Percentiles rank a stretch among this genome's conserved stretches.
These are phyloP conservation scores for Phytophthora agathidicida DNA, from an alignment of 352 stramenopile genomes.

Conservation along the genomic window DNA sequence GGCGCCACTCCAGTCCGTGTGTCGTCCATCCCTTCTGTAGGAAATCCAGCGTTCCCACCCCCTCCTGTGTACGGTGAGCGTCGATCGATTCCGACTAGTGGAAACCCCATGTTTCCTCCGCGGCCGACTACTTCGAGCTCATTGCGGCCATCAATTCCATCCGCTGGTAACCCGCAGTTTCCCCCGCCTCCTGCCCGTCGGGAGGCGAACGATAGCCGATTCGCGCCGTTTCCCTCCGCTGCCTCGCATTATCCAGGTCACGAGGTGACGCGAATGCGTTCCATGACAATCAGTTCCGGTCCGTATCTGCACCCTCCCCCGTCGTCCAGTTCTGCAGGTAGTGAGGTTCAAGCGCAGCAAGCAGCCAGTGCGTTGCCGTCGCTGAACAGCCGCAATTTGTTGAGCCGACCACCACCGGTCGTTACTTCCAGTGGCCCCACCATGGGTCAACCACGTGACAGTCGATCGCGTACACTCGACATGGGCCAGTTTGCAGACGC, in stretches of 20 bases:
- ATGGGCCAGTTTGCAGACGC: conserved; percentile 85
- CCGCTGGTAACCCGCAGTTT: conserved; percentile 59
- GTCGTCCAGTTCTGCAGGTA: conserved; percentile 12
- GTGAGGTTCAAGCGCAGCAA: conserved; percentile 25
- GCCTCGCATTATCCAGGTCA: conserved; percentile 26
- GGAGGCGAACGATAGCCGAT: conserved; percentile 41
- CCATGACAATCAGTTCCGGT: conserved; percentile 62
- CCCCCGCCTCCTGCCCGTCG: conserved; percentile 57
- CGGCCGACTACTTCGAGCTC: conserved; percentile 35
- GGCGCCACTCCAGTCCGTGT: conserved; percentile 21
- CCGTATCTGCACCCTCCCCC: conserved; percentile 46
- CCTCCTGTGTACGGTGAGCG: conserved; percentile 55
- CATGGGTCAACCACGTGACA: conserved; percentile 79
- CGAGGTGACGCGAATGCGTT: conserved; percentile 57
- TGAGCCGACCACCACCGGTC: conserved; percentile 37
- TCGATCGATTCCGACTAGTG: conserved; percentile 65
- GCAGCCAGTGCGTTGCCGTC: conserved; percentile 51
- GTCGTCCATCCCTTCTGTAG: conserved; percentile 61
- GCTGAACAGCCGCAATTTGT: conserved; percentile 53
- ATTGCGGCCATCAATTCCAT: conserved; percentile 58
- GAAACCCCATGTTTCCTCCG: conserved; percentile 78
- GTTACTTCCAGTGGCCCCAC: conserved; percentile 41
- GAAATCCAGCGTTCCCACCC: conserved; percentile 67
- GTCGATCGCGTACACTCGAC: conserved; percentile 83
- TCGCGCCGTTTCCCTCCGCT: conserved; percentile 24